Conservation (phyloP, 257 asterid genomes). For the Solanum piurae region DNA sequence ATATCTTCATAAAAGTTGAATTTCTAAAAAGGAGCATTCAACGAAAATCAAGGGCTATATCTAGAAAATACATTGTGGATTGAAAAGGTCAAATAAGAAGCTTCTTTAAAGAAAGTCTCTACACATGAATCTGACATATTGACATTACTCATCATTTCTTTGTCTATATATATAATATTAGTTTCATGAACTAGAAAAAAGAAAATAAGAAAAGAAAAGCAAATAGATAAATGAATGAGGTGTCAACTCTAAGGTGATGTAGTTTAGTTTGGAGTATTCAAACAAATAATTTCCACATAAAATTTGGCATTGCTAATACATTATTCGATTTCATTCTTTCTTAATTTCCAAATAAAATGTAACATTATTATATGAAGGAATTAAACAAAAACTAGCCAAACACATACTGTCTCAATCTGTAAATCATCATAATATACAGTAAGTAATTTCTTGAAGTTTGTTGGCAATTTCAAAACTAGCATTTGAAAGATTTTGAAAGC, state of each 20-base stretch:
- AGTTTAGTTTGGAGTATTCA: neutral
- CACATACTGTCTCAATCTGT: neutral
- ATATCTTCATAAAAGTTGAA: neutral
- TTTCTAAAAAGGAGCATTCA: neutral
- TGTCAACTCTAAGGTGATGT: neutral
- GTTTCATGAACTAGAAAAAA: neutral
- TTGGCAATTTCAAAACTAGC: neutral
- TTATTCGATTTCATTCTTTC: too few species aligned
- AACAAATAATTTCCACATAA: neutral
- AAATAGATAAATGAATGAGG: neutral
- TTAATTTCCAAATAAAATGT: neutral
- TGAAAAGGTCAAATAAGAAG: neutral
- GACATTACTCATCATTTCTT: neutral
- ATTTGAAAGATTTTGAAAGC: neutral
- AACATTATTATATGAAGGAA: neutral
- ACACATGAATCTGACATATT: neutral
- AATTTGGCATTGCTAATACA: neutral
- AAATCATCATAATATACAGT: neutral
- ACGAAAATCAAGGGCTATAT: neutral
- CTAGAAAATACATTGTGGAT: neutral
- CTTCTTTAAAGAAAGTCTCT: neutral
- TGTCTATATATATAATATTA: neutral
- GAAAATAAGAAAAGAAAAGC: neutral
- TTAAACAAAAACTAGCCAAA: neutral
- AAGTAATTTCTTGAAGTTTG: neutral